Evolutionary conservation across 306 rosid genomes (phyloP), one percentile per base, ranked within the genome.

Genomic region (Sindora glabra): DNA sequence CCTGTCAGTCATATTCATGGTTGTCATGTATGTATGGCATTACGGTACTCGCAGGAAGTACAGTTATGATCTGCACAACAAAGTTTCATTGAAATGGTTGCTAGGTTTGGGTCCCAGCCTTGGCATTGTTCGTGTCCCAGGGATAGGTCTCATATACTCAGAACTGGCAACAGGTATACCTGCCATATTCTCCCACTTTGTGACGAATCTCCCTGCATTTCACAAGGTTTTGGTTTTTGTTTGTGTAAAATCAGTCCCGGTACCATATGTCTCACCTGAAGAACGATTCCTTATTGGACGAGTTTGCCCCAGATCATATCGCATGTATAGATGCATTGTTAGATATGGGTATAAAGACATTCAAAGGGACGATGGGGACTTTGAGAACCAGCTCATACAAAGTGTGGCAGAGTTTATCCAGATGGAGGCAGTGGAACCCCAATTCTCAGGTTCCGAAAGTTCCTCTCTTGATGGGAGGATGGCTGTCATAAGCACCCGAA

Each of bases 101-200:
- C 77, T 89, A 46, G 90, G 90, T 23, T 58, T 89, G 54, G 96
- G 96, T 74, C 96, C 96, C 3, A 80, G 90, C 73, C 90, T 89
- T 5, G 96, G 96, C 51, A 85, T 89, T 49, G 96, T 89, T 57
- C 90, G 96, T 5, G 96, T 89, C 40, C 96, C 96, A 4, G 96
- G 96, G 18, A 78, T 89, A 40, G 96, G 96, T 59, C 94, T 89
- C 70, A 85, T 89, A 54, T 85, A 89, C 76, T 78, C 96, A 0
- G 96, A 89, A 76, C 69, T 89, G 64, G 90, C 96, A 10, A 74
- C 94, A 1, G 96, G 96, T 57, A 81, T 89, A 33, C 96, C 96
- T 7, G 74, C 94, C 33, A 89, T 89, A 83, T 89, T 89, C 65
- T 85, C 96, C 52, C 96, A 89, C 79, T 89, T 89, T 48, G 94